Base-by-base conservation (phyloP, 108 stramenopile genomes). In the Pelagomonas calceolata region DNA sequence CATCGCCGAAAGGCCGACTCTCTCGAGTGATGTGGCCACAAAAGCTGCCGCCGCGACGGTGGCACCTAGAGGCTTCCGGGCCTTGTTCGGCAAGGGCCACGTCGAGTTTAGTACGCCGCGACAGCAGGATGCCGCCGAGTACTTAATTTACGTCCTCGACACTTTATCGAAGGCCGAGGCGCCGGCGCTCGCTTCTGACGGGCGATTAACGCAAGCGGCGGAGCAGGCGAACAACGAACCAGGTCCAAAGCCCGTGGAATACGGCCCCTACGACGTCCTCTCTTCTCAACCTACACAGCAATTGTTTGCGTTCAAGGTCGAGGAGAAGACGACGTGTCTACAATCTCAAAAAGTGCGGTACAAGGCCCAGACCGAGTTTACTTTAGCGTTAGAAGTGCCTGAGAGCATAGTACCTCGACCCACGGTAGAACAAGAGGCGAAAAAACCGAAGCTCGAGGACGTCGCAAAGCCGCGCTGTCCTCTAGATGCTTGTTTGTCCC, bases 101-200 rank as follows among this genome's bases (percentile, higher is more conserved):
- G 84, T 90, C 32, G 99, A 98, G 68, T 99, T 98, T 76, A 75
- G 83, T 16, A 94, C 93, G 12, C 95, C 93, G 17, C 92, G 96
- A 69, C 99, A 99, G 81, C 99, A 99, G 81, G 99, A 99, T 85
- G 95, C 95, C 29, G 90, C 90, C 18, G 95, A 98, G 79, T 99
- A 92, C 76, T 81, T 98, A 66, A 89, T 88, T 68, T 88, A 95
- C 81, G 73, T 95, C 34, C 81, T 98, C 69, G 95, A 97, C 71
- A 78, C 80, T 64, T 63, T 97, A 36, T 81, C 88, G 70, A 75
- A 90, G 33, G 88, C 89, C 37, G 96, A 96, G 76, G 72, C 75
- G 32, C 81, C 70, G 30, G 78, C 77, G 17, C 65, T 43, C 26
- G 30, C 15, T 15, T 29, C 35, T 31, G n/a, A n/a, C n/a, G 34